Evolutionary conservation across 768 basidiomycete species (phyloP).

Genomic region (Suillus lakei): DNA sequence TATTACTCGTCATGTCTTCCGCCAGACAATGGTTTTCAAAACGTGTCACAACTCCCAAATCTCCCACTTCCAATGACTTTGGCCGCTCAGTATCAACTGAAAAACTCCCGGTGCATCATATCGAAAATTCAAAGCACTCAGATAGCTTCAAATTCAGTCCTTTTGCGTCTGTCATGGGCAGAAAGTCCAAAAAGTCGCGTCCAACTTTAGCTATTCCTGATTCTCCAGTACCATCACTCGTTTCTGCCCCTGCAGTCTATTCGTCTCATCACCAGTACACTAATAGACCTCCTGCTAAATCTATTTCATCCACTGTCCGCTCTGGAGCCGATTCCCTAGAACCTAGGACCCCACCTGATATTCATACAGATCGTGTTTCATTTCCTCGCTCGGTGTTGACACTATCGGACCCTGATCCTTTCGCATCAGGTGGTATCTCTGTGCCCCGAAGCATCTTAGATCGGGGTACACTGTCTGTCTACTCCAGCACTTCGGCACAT

Average conservation of each 20-base stretch:
- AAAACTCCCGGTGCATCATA: slow-evolving; percentile 25
- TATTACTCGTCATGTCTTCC: slow-evolving; percentile 23
- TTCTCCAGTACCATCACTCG: slow-evolving; percentile 35
- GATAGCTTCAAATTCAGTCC: slow-evolving; percentile 53
- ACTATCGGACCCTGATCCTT: slow-evolving; percentile 67
- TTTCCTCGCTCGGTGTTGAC: slow-evolving; percentile 58
- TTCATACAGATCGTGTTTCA: slow-evolving; percentile 30
- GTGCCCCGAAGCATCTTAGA: slow-evolving; percentile 43
- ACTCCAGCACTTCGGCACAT: slow-evolving; percentile 54
- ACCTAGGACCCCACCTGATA: slow-evolving; percentile 59
- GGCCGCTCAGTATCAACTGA: slow-evolving; percentile 33
- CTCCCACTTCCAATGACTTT: slow-evolving; percentile 32
- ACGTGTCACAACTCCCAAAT: slow-evolving; percentile 15
- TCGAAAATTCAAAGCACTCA: slow-evolving; percentile 26
- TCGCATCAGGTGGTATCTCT: slow-evolving; percentile 55
- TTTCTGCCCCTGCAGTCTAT: slow-evolving; percentile 19
- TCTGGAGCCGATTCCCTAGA: slow-evolving; percentile 60
- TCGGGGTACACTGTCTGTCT: slow-evolving; percentile 54
- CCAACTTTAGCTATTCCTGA: slow-evolving; percentile 58
- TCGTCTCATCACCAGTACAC: slow-evolving; percentile 29
- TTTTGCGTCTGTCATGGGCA: slow-evolving; percentile 63
- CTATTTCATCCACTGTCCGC: slow-evolving; percentile 55
- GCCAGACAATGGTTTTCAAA: slow-evolving; percentile 37
- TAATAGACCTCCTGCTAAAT: slow-evolving; percentile 55
- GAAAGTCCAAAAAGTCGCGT: slow-evolving; percentile 62